These are phyloP conservation scores for Breynia disticha DNA, from an alignment of 441 rosid species.

Conservation along the genomic window DNA sequence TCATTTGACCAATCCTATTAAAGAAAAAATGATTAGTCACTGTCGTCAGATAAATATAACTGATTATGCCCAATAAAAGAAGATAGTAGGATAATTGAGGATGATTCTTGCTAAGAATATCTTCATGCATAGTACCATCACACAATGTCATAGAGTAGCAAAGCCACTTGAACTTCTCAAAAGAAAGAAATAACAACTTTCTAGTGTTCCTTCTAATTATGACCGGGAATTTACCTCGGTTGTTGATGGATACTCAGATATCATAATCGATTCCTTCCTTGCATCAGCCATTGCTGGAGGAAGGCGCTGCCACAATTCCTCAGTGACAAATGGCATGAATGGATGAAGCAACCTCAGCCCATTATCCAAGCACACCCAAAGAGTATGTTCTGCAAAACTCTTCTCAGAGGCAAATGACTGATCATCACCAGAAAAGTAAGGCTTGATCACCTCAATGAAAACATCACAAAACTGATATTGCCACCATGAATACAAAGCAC, in stretches of 20 bases:
- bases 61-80: too few species aligned
- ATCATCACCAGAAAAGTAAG: slow-evolving; percentile 61
- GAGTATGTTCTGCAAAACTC: slow-evolving; percentile 52
- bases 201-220: not conserved
- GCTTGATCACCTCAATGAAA: slow-evolving; percentile 82
- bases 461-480: slow-evolving; percentile 91
- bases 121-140: too few species aligned
- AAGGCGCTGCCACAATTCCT: slow-evolving; percentile 94
- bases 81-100: too few species aligned
- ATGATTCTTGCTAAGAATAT: too few species aligned
- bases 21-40: slow-evolving; percentile 7
- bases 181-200: not conserved
- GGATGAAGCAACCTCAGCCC: slow-evolving; percentile 95
- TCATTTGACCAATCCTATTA: slow-evolving; percentile 64
- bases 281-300: slow-evolving; percentile 36
- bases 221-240: slow-evolving; percentile 37
- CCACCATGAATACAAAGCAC: slow-evolving; percentile 84
- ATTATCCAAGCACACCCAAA: slow-evolving; percentile 81
- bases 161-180: not conserved
- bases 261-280: slow-evolving; percentile 67
- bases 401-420: slow-evolving; percentile 48
- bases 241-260: slow-evolving; percentile 62
- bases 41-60: not conserved
- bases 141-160: not conserved
- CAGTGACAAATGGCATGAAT: slow-evolving; percentile 89